phyloP scores from a whole-genome alignment of 1,139 yeast species.

The Schwanniomyces etchellsii region DNA sequence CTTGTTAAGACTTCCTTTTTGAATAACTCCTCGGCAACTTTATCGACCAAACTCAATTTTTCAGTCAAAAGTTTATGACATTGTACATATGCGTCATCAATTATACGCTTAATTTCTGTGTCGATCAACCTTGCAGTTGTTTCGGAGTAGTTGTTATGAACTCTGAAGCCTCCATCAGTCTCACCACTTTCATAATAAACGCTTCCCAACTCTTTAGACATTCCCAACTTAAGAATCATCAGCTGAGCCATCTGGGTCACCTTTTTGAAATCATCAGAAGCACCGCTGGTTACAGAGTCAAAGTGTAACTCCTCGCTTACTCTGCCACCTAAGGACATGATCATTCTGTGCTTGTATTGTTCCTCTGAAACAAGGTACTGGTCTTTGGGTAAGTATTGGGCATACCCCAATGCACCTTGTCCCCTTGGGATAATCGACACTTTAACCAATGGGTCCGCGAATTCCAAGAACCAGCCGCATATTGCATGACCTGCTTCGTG shows the following conservation, averaged over 20 bases:
- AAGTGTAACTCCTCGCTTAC: slow-evolving; percentile 76
- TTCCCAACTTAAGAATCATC: slow-evolving; percentile 73
- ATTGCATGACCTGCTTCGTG: slow-evolving; percentile 85
- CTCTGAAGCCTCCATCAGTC: slow-evolving; percentile 40
- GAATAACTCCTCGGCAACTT: slow-evolving; percentile 64
- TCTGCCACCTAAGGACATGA: slow-evolving; percentile 78
- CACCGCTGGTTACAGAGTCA: slow-evolving; percentile 75
- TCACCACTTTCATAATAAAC: slow-evolving; percentile 48
- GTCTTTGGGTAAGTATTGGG: slow-evolving; percentile 77
- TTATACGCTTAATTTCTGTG: slow-evolving; percentile 57
- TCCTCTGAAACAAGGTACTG: slow-evolving; percentile 61
- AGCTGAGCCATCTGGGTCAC: slow-evolving; percentile 73
- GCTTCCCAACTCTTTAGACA: slow-evolving; percentile 67
- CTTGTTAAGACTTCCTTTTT: slow-evolving; percentile 71
- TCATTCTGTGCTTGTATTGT: slow-evolving; percentile 67
- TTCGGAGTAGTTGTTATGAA: slow-evolving; percentile 67
- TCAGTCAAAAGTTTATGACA: slow-evolving; percentile 54
- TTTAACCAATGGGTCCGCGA: slow-evolving; percentile 71
- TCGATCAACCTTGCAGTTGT: slow-evolving; percentile 64
- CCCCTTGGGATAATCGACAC: slow-evolving; percentile 83
- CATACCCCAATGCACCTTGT: slow-evolving; percentile 80
- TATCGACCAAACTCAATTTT: slow-evolving; percentile 56
- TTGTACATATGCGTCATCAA: slow-evolving; percentile 45
- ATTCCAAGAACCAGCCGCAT: slow-evolving; percentile 71
- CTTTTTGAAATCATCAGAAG: slow-evolving; percentile 75